A percentile compares a stretch with the other conserved stretches of the same genome.
Conservation (phyloP, 148 eudicot species). For the Fagopyrum tataricum region DNA sequence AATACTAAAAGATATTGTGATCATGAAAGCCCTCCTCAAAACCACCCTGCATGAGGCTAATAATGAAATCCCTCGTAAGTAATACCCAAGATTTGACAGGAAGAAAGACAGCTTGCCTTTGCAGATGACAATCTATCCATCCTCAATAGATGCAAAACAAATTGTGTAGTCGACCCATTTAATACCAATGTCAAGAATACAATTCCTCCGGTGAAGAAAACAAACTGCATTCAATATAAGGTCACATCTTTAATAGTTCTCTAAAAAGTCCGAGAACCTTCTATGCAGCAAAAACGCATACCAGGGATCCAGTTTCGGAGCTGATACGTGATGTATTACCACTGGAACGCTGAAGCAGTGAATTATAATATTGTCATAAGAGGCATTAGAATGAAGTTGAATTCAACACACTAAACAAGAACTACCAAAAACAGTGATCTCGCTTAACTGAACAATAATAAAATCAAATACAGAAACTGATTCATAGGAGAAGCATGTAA, state of each 20-base stretch:
- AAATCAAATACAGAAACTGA: neutral
- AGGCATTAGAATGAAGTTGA: neutral
- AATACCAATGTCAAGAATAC: conserved; percentile 77
- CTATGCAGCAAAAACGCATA: conserved; percentile 24
- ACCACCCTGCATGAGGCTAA: neutral
- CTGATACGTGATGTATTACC: conserved; percentile 42
- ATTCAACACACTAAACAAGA: neutral
- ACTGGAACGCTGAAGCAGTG: conserved; percentile 65
- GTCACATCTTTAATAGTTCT: conserved; percentile 3
- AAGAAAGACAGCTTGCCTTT: conserved; percentile 42
- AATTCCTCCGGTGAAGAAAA: conserved; percentile 90
- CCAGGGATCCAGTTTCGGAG: conserved; percentile 81
- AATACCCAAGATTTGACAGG: conserved; percentile 6
- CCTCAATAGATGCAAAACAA: conserved; percentile 46
- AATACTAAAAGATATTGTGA: neutral
- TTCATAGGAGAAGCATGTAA: neutral
- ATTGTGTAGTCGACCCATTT: conserved; percentile 93
- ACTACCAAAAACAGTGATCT: neutral
- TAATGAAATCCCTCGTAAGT: neutral
- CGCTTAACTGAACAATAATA: neutral
- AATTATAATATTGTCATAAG: neutral
- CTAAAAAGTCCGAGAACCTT: neutral
- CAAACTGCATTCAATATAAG: conserved; percentile 59
- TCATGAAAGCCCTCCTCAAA: too few species aligned
- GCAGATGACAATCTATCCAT: conserved; percentile 70